Percentiles rank a stretch among this genome's conserved stretches.
Evolutionary conservation across 1,284 basidiomycete species (phyloP).

Genomic region (Cryptococcus maquisensis): DNA sequence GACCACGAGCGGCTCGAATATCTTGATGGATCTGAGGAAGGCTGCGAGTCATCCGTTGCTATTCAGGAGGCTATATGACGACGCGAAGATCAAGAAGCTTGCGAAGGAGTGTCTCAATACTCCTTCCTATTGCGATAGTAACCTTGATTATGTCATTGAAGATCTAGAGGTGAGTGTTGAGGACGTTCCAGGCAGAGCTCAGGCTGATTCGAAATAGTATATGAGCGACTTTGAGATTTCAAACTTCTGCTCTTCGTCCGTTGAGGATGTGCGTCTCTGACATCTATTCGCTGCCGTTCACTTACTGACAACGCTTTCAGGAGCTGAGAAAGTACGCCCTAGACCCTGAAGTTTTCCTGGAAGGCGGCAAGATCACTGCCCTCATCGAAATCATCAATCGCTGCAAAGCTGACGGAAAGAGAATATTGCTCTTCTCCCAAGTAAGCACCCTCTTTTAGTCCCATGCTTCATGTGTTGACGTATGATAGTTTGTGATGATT

Average conservation of each 20-base stretch:
- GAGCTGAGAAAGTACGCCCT: slow-evolving; percentile 75
- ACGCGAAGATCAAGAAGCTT: slow-evolving; percentile 68
- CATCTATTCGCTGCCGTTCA: neutral
- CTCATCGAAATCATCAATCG: slow-evolving; percentile 68
- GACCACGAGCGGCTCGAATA: slow-evolving; percentile 54
- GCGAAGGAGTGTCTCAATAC: slow-evolving; percentile 84
- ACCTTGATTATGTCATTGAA: slow-evolving; percentile 78
- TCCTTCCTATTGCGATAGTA: slow-evolving; percentile 72
- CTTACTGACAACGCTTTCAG: slow-evolving; percentile 49
- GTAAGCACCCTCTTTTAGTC: slow-evolving; percentile 48
- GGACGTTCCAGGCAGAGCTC: neutral
- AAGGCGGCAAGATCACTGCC: slow-evolving; percentile 82
- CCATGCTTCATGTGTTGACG: neutral
- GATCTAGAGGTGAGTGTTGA: slow-evolving; percentile 61
- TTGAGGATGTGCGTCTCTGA: slow-evolving; percentile 64
- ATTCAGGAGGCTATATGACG: slow-evolving; percentile 79
- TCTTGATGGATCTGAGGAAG: slow-evolving; percentile 93
- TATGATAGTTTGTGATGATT: slow-evolving; percentile 84
- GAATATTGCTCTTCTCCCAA: slow-evolving; percentile 91
- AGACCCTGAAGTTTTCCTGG: slow-evolving; percentile 69
- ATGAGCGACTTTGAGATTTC: slow-evolving; percentile 96
- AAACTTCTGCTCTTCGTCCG: slow-evolving; percentile 60
- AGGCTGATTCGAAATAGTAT: slow-evolving; percentile 1
- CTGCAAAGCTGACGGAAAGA: slow-evolving; percentile 68
- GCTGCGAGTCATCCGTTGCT: slow-evolving; percentile 95